Conservation (phyloP, 2,329 filamentous ascomycete species). For the Celoporthe dispersa region DNA sequence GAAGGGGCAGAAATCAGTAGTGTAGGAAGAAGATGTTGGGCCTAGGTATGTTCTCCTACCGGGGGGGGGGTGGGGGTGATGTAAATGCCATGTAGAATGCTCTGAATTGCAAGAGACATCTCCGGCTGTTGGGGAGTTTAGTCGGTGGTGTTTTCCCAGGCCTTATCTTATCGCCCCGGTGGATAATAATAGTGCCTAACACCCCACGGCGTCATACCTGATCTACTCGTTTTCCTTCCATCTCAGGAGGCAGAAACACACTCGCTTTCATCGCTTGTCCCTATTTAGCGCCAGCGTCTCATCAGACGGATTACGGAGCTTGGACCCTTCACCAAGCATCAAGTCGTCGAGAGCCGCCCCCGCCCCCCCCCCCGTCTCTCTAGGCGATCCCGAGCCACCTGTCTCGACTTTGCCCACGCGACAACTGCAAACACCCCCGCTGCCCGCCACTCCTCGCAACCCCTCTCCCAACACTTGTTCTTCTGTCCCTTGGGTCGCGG, state of each 20-base stretch:
- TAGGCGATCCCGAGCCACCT: not conserved
- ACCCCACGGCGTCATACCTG: conserved; percentile 9
- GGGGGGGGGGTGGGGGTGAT: not conserved
- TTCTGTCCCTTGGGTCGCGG: conserved; percentile 13
- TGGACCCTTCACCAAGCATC: not conserved
- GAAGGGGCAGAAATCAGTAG: not conserved
- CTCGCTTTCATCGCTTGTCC: not conserved
- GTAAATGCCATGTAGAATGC: not conserved
- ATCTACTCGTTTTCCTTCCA: not conserved
- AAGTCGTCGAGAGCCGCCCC: not conserved
- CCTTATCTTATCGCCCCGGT: conserved; percentile 7
- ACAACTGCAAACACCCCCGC: conserved; percentile 3
- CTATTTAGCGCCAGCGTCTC: not conserved
- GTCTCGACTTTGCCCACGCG: not conserved
- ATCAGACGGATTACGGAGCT: not conserved
- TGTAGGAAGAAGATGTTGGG: not conserved
- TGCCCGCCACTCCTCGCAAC: not conserved
- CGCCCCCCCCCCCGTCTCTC: not conserved
- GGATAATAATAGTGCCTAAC: conserved; percentile 4
- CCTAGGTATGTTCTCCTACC: not conserved
- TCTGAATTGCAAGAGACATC: too few relatives aligned
- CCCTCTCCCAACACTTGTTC: not conserved
- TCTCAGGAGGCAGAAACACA: not conserved
- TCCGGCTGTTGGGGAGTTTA: not conserved
- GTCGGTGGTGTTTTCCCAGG: not conserved